These are phyloP conservation scores for Cytidiella melzeri DNA, from an alignment of 768 basidiomycete genomes.

Conservation along the genomic window DNA sequence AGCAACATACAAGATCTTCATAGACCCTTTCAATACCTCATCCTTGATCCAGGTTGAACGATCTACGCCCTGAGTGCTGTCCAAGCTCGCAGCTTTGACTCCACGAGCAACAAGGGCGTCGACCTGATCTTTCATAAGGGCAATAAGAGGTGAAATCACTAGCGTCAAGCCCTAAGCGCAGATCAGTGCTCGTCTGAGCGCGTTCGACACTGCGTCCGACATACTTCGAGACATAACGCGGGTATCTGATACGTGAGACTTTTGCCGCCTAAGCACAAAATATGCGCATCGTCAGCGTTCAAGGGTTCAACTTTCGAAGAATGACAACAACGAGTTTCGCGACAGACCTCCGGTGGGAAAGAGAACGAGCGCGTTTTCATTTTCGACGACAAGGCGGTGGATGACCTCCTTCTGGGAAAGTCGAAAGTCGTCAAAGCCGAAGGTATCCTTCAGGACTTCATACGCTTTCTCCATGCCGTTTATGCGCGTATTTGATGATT, in stretches of 20 bases:
- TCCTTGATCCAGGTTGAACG: conserved; percentile 29
- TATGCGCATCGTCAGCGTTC: no score
- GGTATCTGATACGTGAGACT: conserved; percentile 36
- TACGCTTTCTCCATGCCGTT: conserved; percentile 34
- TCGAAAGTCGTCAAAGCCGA: conserved; percentile 31
- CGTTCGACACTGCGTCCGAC: background rate
- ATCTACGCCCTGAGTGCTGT: conserved; percentile 31
- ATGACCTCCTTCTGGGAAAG: conserved; percentile 36
- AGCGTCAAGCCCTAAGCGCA: conserved; percentile 64
- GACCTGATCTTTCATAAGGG: conserved; percentile 91
- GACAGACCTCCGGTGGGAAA: conserved; percentile 34
- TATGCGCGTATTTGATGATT: no score
- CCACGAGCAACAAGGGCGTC: conserved; percentile 54
- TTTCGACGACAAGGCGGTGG: conserved; percentile 31
- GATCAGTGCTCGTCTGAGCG: conserved; percentile 7
- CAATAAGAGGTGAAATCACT: conserved; percentile 85
- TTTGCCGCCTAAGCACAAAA: conserved; percentile 26
- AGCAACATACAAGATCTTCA: conserved; percentile 45
- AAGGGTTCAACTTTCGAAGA: no score
- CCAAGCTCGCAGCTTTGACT: conserved; percentile 55
- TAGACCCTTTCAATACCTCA: conserved; percentile 30
- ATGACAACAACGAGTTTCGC: background rate
- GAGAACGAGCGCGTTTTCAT: conserved; percentile 36
- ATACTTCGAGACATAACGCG: conserved; percentile 32
- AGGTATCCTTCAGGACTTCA: conserved; percentile 27